Evolutionary conservation across 2,329 filamentous ascomycete species (phyloP).

Genomic region (Nothopassalora personata): DNA sequence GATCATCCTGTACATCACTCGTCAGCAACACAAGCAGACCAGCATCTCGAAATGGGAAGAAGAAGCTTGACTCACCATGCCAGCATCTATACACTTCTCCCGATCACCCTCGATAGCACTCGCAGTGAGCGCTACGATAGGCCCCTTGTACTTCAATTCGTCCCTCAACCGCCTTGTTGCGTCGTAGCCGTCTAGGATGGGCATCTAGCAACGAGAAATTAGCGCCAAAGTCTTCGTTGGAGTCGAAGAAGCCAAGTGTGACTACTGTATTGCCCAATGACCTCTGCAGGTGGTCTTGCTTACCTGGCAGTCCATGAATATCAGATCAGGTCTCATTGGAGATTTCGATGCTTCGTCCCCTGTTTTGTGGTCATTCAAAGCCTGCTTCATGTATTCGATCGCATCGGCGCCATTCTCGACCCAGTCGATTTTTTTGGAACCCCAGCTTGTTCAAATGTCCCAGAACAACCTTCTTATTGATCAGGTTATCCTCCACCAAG

Average conservation of each 20-base stretch:
- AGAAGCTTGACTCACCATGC: neutral
- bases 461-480: conserved; percentile 11
- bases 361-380: neutral
- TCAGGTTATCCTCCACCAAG: conserved; percentile 34
- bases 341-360: neutral
- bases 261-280: too few relatives aligned
- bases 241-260: too few relatives aligned
- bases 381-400: neutral
- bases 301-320: neutral
- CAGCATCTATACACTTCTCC: neutral
- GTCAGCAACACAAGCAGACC: neutral
- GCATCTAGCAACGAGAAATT: neutral
- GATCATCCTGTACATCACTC: neutral
- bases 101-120: neutral
- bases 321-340: neutral
- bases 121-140: neutral
- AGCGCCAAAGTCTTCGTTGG: too few relatives aligned
- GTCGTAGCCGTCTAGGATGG: neutral
- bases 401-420: neutral
- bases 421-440: neutral
- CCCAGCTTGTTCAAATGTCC: neutral
- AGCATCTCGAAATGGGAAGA: neutral
- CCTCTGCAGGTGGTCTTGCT: too few relatives aligned
- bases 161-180: neutral
- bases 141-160: neutral